phyloP scores from a whole-genome alignment of 139 green algal genomes.

The Chlamydomonas schloesseri region DNA sequence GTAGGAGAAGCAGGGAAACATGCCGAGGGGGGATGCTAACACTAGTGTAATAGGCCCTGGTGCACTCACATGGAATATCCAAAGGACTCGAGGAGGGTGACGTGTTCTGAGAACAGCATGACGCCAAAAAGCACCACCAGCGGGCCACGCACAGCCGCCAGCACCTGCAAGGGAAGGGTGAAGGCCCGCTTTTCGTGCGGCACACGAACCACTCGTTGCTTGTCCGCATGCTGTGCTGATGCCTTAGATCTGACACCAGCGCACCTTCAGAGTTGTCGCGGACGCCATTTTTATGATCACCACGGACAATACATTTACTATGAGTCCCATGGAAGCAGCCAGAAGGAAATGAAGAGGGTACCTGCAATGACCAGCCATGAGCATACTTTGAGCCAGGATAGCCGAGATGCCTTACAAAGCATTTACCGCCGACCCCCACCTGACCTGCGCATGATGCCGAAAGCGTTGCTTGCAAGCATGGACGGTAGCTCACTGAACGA shows the following conservation, averaged over 20 bases:
- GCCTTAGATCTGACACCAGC: too few species aligned
- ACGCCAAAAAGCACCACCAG: slow-evolving; percentile 51
- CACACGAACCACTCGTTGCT: too few species aligned
- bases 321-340: slow-evolving; percentile 41
- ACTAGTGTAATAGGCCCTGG: too few species aligned
- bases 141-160: slow-evolving; percentile 46
- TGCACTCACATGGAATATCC: slow-evolving; percentile 54
- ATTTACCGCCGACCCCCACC: too few species aligned
- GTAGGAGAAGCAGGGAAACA: too few species aligned
- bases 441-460: slow-evolving; percentile 1
- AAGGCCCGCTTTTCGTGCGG: too few species aligned
- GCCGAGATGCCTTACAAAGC: too few species aligned
- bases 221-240: too few species aligned
- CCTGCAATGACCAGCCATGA: not conserved
- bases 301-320: slow-evolving; percentile 47
- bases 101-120: slow-evolving; percentile 40
- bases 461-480: slow-evolving; percentile 31
- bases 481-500: slow-evolving; percentile 21
- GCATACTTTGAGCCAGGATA: too few species aligned
- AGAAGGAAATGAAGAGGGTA: slow-evolving; percentile 32
- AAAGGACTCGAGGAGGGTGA: slow-evolving; percentile 38
- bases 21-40: too few species aligned
- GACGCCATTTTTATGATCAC: slow-evolving; percentile 49
- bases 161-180: slow-evolving; percentile 25
- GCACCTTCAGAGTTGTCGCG: slow-evolving; percentile 49